These are phyloP conservation scores for Neoboletus magnificus DNA, from an alignment of 768 basidiomycete genomes.

Conservation along the genomic window DNA sequence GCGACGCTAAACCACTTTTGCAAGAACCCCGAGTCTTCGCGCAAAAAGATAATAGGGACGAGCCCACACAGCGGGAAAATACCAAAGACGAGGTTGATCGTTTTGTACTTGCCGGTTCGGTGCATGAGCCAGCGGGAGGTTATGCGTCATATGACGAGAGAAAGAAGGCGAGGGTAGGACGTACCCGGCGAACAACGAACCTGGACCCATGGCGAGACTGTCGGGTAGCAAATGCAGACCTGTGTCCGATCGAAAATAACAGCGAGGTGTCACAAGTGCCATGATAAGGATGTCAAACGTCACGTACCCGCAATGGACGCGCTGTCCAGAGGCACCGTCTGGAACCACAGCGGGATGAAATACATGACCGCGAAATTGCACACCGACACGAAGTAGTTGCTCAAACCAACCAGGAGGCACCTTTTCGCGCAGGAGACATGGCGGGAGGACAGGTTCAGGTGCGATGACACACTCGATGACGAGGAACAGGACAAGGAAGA, in stretches of 20 bases:
- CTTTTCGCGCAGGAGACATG: slow-evolving; percentile 57
- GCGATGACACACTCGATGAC: slow-evolving; percentile 59
- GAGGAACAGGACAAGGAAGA: slow-evolving; percentile 53
- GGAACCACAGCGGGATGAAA: slow-evolving; percentile 80
- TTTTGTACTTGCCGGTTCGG: slow-evolving; percentile 49
- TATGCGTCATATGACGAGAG: not conserved
- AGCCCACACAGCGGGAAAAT: slow-evolving; percentile 46
- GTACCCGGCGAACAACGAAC: slow-evolving; percentile 50
- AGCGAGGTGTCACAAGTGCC: not conserved
- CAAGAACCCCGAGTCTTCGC: slow-evolving; percentile 21
- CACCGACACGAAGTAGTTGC: slow-evolving; percentile 68
- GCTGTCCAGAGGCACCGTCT: slow-evolving; percentile 66
- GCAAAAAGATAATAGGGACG: slow-evolving; percentile 32
- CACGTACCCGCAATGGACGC: slow-evolving; percentile 59
- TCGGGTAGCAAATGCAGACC: slow-evolving; percentile 52
- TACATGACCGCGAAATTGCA: slow-evolving; percentile 78
- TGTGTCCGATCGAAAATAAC: not conserved
- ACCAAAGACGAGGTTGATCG: slow-evolving; percentile 46
- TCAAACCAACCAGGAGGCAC: slow-evolving; percentile 68
- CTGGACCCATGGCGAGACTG: slow-evolving; percentile 46
- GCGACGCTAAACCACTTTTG: slow-evolving; percentile 22
- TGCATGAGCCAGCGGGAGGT: slow-evolving; percentile 43
- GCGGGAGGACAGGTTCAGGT: slow-evolving; percentile 67
- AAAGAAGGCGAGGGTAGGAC: not conserved
- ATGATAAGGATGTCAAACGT: not conserved